Evolutionary conservation across 2,329 filamentous ascomycete genomes (phyloP).

Genomic region (Diaporthe velutina): DNA sequence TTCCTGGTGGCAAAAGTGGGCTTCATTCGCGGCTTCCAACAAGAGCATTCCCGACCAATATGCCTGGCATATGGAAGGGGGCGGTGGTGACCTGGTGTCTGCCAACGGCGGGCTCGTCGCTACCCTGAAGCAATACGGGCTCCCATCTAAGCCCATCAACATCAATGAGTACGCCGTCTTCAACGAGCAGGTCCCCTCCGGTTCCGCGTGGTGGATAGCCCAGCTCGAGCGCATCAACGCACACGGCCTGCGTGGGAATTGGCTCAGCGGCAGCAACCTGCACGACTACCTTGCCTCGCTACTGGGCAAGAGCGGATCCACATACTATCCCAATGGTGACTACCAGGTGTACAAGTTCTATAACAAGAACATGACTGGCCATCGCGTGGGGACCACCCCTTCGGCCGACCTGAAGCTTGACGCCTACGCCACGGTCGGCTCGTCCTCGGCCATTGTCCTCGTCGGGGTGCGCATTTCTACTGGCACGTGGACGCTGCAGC

Average conservation of each 20-base stretch:
- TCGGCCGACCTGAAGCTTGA: constrained; percentile 53
- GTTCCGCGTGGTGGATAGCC: constrained; percentile 59
- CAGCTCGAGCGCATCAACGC: constrained; percentile 59
- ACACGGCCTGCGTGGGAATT: constrained; percentile 59
- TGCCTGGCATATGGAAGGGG: constrained; percentile 56
- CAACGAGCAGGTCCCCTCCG: constrained; percentile 56
- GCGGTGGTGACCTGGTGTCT: constrained; percentile 46
- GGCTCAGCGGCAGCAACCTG: constrained; percentile 54
- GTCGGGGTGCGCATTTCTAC: constrained; percentile 49
- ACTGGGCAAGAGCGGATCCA: constrained; percentile 47
- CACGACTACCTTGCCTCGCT: constrained; percentile 60
- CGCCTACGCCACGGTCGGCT: constrained; percentile 52
- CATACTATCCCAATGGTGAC: constrained; percentile 45
- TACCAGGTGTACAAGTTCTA: constrained; percentile 64
- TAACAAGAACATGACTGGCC: constrained; percentile 56
- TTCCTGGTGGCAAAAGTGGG: constrained; percentile 57
- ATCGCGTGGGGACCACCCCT: constrained; percentile 51
- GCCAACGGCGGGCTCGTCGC: constrained; percentile 45
- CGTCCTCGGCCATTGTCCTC: constrained; percentile 50
- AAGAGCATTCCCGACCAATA: constrained; percentile 57
- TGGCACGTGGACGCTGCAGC: constrained; percentile 51
- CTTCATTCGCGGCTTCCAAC: constrained; percentile 51
- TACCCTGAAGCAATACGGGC: constrained; percentile 46
- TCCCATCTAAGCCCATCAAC: constrained; percentile 54
- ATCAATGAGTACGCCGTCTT: constrained; percentile 62